A percentile compares a stretch with the other conserved stretches of the same genome.
phyloP scores from a whole-genome alignment of 2,329 filamentous ascomycete species.

The Pseudovirgaria hyperparasitica region DNA sequence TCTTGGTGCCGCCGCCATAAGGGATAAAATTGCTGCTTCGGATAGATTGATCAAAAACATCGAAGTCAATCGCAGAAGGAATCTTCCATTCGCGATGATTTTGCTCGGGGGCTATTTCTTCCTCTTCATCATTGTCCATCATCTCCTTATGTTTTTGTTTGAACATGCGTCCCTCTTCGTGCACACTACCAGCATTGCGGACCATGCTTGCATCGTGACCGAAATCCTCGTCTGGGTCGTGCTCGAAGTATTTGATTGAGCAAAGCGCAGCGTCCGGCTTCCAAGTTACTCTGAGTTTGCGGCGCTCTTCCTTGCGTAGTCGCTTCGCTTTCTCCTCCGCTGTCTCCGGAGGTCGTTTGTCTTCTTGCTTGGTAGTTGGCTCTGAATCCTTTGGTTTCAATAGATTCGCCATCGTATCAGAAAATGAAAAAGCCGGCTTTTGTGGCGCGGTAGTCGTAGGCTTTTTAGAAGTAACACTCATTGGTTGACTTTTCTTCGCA shows the following conservation, averaged over 20 bases:
- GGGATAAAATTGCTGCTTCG: constrained; percentile 31
- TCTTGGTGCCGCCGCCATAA: constrained; percentile 29
- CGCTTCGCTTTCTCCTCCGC: constrained; percentile 54
- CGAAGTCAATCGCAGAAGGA: constrained; percentile 31
- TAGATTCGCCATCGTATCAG: constrained; percentile 26
- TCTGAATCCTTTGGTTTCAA: constrained; percentile 44
- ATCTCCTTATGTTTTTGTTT: constrained; percentile 52
- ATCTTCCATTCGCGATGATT: constrained; percentile 20
- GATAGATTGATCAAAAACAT: constrained; percentile 24
- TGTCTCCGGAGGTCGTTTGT: constrained; percentile 46
- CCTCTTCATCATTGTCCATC: constrained; percentile 47
- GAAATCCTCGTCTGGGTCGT: constrained; percentile 58
- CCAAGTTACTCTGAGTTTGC: constrained; percentile 58
- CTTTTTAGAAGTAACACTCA: constrained; percentile 5
- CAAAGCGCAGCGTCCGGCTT: constrained; percentile 55
- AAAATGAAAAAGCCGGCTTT: constrained; percentile 25
- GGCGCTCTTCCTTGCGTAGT: constrained; percentile 58
- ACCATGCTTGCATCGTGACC: constrained; percentile 56
- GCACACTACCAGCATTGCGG: constrained; percentile 59
- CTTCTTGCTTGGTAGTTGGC: constrained; percentile 40
- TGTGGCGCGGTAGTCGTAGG: constrained; percentile 8
- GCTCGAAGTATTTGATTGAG: constrained; percentile 56
- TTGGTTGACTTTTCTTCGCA: constrained; percentile 18
- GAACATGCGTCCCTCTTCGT: constrained; percentile 45
- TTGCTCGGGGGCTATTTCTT: constrained; percentile 40